Evolutionary conservation across 106 monocot species (phyloP).

Genomic region (Dendrobium nobile): DNA sequence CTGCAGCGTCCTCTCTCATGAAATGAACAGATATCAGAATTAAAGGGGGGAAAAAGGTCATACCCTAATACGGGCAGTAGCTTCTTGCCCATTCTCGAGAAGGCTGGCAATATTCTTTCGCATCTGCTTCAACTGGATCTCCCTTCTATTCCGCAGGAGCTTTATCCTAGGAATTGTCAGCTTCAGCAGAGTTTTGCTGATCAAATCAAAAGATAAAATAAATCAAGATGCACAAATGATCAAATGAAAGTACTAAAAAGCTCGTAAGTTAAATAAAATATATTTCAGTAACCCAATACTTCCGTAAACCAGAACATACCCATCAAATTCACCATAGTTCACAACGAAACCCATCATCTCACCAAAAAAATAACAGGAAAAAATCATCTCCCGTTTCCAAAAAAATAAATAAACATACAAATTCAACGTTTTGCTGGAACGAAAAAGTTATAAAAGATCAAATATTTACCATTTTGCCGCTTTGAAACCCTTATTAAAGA

Average conservation of each 20-base stretch:
- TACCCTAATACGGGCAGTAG: conserved; percentile 92
- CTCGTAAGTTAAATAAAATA: background rate
- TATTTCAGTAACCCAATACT: background rate
- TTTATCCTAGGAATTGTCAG: conserved; percentile 93
- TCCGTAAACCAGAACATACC: background rate
- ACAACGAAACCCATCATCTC: background rate
- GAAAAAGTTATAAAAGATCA: background rate
- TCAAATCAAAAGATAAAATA: background rate
- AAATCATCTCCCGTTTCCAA: too few species aligned
- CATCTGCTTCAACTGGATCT: conserved; percentile 94
- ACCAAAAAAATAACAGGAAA: background rate
- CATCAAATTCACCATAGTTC: background rate
- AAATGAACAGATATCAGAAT: background rate
- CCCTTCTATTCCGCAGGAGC: conserved; percentile 82
- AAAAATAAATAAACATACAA: too few species aligned
- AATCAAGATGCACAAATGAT: conserved; percentile 2
- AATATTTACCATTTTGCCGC: conserved; percentile 63
- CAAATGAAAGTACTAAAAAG: background rate
- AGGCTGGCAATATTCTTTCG: conserved; percentile 88
- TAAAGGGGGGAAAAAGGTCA: background rate
- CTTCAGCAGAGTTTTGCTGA: conserved; percentile 95
- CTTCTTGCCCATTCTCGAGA: conserved; percentile 87
- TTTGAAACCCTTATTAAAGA: conserved; percentile 86
- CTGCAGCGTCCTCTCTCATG: too few species aligned
- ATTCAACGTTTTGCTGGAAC: background rate